Evolutionary conservation across 768 basidiomycete genomes (phyloP), one percentile per base, ranked within the genome.

Genomic region (Suillus lakei): DNA sequence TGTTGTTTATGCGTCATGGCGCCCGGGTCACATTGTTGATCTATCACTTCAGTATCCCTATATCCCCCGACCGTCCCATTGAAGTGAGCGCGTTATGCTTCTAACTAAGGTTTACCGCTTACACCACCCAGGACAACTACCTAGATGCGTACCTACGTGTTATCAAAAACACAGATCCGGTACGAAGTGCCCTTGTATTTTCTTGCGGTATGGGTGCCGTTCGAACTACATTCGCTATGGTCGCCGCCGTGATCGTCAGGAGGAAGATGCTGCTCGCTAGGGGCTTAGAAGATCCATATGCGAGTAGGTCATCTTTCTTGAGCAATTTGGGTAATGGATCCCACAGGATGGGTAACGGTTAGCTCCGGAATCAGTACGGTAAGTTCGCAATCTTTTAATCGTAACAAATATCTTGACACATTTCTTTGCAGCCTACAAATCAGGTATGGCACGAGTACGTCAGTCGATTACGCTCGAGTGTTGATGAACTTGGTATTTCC

Each of bases 161-260:
- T 39, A 91, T 99, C 65, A 87, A 88, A 67, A 77, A 85, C 44
- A 86, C 91, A 0, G 93, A 97, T 70, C 96, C 97, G 2, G 79
- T 90, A 4, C 82, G 82, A 21, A 95, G 95, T 0, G 89, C 92
- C 0, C 81, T 99, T 23, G 92, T 99, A 5, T 98, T 99, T 76
- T 95, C 92, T 58, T 98, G 97, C 74, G 97, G 98, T 38, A 95
- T 97, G 89, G 98, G 98, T 53, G 95, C 94, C 3, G 96, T 98
- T 1, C 86, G 97, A 23, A 96, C 96, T 3, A 98, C 96, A 0
- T 99, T 98, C 73, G 95, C 94, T 4, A 99, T 99, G 98, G 86
- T 91, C n/a, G 93, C 95, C 8, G 96, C 97, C 0, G 88, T 90
- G 64, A 82, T 99, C 41, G 84, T 98, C 2, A 83, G 97, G 50